These are phyloP conservation scores for Hypericum androsaemum DNA, from an alignment of 345 rosid species.

Conservation along the genomic window DNA sequence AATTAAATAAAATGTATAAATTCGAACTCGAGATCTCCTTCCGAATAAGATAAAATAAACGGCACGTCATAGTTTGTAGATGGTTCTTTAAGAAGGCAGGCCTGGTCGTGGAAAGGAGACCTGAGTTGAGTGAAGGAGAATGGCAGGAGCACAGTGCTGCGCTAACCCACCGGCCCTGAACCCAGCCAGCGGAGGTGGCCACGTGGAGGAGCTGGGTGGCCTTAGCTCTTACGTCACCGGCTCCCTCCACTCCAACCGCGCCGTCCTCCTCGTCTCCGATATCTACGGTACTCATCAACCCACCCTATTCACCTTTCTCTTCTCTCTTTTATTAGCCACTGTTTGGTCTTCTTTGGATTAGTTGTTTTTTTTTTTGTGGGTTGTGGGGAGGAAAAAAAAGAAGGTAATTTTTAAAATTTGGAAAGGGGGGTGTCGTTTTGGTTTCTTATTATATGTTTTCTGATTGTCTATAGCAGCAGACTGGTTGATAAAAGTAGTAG, in stretches of 20 bases:
- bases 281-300: conserved; percentile 24
- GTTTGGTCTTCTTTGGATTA: too few species aligned
- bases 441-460: too few species aligned
- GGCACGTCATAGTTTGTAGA: too few species aligned
- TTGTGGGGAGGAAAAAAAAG: too few species aligned
- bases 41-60: too few species aligned
- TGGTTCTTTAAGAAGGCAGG: too few species aligned
- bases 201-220: conserved; percentile 50
- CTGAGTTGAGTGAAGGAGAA: conserved; percentile 5
- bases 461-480: background rate
- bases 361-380: background rate
- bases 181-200: conserved; percentile 47
- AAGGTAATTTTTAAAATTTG: too few species aligned
- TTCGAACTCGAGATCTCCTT: too few species aligned
- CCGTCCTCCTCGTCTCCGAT: conserved; percentile 63
- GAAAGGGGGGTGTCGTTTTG: too few species aligned
- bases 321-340: background rate
- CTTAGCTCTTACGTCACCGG: conserved; percentile 58
- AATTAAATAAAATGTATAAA: too few species aligned
- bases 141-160: conserved; percentile 73
- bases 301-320: background rate
- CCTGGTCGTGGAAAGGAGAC: too few species aligned
- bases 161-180: conserved; percentile 52
- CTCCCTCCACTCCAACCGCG: conserved; percentile 41
- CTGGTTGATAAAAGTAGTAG: too few species aligned